Conservation (phyloP, 345 rosid species). For the Brassica rapa region DNA sequence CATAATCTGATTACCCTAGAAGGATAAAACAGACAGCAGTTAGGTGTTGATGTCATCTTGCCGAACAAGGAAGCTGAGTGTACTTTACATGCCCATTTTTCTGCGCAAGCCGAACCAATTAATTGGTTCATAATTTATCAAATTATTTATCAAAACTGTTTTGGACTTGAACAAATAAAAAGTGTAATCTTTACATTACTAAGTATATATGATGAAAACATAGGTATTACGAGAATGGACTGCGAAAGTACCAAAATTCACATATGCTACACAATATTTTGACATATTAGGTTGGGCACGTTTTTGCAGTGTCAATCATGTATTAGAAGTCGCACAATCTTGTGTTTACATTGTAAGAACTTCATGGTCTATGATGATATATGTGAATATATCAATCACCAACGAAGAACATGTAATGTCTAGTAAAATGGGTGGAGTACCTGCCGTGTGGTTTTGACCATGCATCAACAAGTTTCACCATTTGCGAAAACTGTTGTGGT, state of each 20-base stretch:
- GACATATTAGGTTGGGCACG: not conserved
- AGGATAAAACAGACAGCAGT: slow-evolving; percentile 43
- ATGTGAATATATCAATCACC: not conserved
- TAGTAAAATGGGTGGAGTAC: not conserved
- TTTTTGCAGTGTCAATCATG: not conserved
- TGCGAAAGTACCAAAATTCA: not conserved
- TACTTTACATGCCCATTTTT: slow-evolving; percentile 8
- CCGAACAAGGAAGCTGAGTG: slow-evolving; percentile 40
- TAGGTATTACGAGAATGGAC: not conserved
- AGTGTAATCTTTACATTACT: not conserved
- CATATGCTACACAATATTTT: not conserved
- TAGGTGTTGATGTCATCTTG: slow-evolving; percentile 40
- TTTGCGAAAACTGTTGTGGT: not conserved
- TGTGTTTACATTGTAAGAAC: not conserved
- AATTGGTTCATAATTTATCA: not conserved
- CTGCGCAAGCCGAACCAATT: not conserved
- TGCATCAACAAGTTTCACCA: not conserved
- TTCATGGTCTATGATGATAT: not conserved
- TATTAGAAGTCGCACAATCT: not conserved
- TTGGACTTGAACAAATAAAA: not conserved
- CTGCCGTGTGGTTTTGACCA: not conserved
- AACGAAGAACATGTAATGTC: not conserved
- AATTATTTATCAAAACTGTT: not conserved
- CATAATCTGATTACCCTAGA: slow-evolving; percentile 30
- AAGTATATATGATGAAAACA: not conserved